Percentiles rank a stretch among this genome's conserved stretches.
Conservation (phyloP, 352 stramenopile genomes). For the Phytophthora foliorum region DNA sequence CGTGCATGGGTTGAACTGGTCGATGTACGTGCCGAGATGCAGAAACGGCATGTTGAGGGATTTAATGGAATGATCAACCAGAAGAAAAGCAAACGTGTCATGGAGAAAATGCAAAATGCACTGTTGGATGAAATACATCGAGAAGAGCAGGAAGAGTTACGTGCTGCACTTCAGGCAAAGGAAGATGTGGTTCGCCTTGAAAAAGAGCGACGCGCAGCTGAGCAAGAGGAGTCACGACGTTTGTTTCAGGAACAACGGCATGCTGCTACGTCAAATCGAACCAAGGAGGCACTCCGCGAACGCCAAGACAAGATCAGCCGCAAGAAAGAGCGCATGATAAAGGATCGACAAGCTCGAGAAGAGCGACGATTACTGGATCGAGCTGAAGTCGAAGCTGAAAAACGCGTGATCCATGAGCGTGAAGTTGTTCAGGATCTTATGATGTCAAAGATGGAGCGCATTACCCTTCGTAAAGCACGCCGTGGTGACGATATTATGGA, state of each 20-base stretch:
- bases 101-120: constrained; percentile 38
- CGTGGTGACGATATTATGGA: constrained; percentile 64
- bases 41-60: constrained; percentile 37
- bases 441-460: constrained; percentile 59
- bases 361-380: constrained; percentile 56
- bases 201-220: constrained; percentile 49
- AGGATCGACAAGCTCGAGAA: constrained; percentile 66
- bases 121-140: constrained; percentile 51
- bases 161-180: constrained; percentile 58
- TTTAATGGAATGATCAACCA: constrained; percentile 8
- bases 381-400: constrained; percentile 51
- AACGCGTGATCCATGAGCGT: constrained; percentile 53
- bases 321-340: constrained; percentile 67
- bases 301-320: constrained; percentile 70
- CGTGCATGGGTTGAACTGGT: constrained; percentile 60
- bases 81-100: constrained; percentile 24
- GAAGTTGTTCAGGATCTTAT: constrained; percentile 68
- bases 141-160: constrained; percentile 62
- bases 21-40: constrained; percentile 54
- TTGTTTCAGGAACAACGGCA: constrained; percentile 63
- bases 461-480: constrained; percentile 60
- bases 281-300: constrained; percentile 68
- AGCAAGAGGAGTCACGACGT: constrained; percentile 55
- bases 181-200: constrained; percentile 62
- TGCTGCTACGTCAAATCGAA: constrained; percentile 59